These are phyloP conservation scores for Fraxinus quadrangulata DNA, from an alignment of 257 asterid genomes.

Conservation along the genomic window DNA sequence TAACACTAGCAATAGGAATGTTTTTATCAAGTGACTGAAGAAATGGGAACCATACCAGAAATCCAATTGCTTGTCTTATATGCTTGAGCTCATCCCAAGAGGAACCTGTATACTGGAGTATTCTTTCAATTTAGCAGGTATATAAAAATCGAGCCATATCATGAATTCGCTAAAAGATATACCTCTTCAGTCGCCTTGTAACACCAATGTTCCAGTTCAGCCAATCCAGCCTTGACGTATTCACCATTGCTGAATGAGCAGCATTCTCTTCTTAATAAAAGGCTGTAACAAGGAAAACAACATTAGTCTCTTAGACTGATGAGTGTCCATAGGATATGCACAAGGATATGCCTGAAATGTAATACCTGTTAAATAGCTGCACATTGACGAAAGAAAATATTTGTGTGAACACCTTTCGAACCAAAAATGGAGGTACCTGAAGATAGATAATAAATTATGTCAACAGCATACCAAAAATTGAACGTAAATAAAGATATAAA, in stretches of 20 bases:
- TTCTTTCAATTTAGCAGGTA: constrained; percentile 29
- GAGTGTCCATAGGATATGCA: constrained; percentile 14
- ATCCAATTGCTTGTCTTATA: constrained; percentile 98
- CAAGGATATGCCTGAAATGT: constrained; percentile 16
- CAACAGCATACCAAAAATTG: constrained; percentile 4
- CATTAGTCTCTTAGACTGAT: constrained; percentile 16
- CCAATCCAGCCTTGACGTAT: constrained; percentile 97
- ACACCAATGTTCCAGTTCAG: constrained; percentile 99
- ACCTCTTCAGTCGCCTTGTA: constrained; percentile 99
- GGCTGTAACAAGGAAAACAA: constrained; percentile 49
- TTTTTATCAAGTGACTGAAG: constrained; percentile 23
- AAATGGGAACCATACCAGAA: constrained; percentile 62
- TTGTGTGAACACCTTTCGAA: constrained; percentile 90
- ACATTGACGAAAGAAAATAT: constrained; percentile 93
- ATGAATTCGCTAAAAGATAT: constrained; percentile 17
- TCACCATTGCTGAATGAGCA: constrained; percentile 99
- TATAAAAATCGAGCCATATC: constrained; percentile 20
- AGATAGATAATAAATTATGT: constrained; percentile 23
- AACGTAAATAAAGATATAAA: constrained; percentile 18
- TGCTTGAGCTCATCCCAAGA: constrained; percentile 99
- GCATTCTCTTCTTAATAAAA: constrained; percentile 95
- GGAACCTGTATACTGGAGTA: constrained; percentile 89
- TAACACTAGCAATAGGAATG: constrained; percentile 3
- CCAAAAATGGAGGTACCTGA: constrained; percentile 97
- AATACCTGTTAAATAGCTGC: constrained; percentile 94